These are phyloP conservation scores for Nematodospora valgi DNA, from an alignment of 805 yeast genomes.

Conservation along the genomic window DNA sequence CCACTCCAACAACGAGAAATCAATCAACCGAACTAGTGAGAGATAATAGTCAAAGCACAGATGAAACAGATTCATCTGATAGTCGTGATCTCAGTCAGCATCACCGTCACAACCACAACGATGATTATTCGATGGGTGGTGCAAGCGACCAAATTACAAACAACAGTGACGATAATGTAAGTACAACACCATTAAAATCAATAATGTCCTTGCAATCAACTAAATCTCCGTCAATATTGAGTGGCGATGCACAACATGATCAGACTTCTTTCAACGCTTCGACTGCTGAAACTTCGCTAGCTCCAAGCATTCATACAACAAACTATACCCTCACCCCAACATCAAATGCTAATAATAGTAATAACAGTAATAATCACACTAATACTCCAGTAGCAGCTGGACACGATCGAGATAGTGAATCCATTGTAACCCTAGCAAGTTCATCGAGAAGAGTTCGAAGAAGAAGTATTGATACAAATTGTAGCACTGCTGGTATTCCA, in stretches of 20 bases:
- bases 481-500: conserved; percentile 66
- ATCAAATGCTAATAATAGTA: conserved; percentile 11
- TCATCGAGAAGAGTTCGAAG: conserved; percentile 37
- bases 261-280: conserved; percentile 35
- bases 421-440: conserved; percentile 41
- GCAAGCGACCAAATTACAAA: conserved; percentile 7
- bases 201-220: conserved; percentile 40
- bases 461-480: conserved; percentile 50
- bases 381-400: not conserved
- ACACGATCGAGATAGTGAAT: conserved; percentile 38
- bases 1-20: not conserved
- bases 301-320: conserved; percentile 34
- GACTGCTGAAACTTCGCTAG: conserved; percentile 49
- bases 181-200: conserved; percentile 49
- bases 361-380: conserved; percentile 3
- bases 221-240: conserved; percentile 36
- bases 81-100: not conserved
- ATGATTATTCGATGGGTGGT: conserved; percentile 1
- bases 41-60: too few relatives aligned
- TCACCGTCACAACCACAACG: not conserved
- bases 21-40: not conserved
- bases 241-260: conserved; percentile 28
- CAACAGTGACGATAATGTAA: conserved; percentile 33
- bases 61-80: not conserved
- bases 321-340: conserved; percentile 7